These are phyloP conservation scores for Nematodospora anomalae DNA, from an alignment of 1,139 yeast genomes.

Conservation along the genomic window DNA sequence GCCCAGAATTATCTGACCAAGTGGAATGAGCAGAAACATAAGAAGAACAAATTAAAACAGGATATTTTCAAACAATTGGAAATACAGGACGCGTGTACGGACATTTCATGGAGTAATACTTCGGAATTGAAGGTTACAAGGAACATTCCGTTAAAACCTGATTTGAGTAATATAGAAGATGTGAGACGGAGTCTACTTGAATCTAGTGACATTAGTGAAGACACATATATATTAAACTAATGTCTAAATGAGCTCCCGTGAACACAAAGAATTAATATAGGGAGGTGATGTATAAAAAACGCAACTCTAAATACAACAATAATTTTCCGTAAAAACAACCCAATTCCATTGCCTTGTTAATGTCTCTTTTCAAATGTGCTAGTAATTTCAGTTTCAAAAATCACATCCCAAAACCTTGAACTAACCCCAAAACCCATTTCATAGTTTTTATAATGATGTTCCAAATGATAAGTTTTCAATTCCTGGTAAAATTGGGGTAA, in stretches of 20 bases:
- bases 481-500: conserved; percentile 76
- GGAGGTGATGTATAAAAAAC: too few species aligned
- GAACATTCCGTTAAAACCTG: background rate
- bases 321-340: too few species aligned
- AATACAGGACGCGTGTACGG: conserved; percentile 7
- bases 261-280: too few species aligned
- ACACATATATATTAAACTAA: conserved; percentile 4
- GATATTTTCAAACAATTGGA: conserved; percentile 12
- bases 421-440: conserved; percentile 97
- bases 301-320: too few species aligned
- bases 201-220: conserved; percentile 2
- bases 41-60: conserved; percentile 1
- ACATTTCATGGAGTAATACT: conserved; percentile 11
- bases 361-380: conserved; percentile 35
- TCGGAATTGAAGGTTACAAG: conserved; percentile 1
- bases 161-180: conserved; percentile 1
- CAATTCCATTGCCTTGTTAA: conserved; percentile 12
- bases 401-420: conserved; percentile 87
- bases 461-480: conserved; percentile 86
- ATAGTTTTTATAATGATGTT: conserved; percentile 95
- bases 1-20: conserved; percentile 6
- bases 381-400: conserved; percentile 70
- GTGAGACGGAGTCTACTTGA: background rate
- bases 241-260: too few species aligned
- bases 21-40: background rate